Conservation (phyloP, 164 flowering plant genomes). For the Litsea cubeba region DNA sequence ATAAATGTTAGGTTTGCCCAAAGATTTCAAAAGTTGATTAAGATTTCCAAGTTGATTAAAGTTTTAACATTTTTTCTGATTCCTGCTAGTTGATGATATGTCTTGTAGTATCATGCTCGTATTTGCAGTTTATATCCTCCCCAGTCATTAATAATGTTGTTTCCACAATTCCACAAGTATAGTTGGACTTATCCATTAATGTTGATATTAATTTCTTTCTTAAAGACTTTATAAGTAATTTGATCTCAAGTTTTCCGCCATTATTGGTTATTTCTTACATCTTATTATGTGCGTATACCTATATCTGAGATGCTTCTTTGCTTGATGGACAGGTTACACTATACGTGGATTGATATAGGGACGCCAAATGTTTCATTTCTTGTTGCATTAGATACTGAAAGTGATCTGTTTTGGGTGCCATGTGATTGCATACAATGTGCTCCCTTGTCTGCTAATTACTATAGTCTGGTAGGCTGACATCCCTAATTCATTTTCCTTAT, state of each 20-base stretch:
- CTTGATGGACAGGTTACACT: slow-evolving; percentile 66
- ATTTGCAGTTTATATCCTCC: no score
- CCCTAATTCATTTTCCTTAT: not conserved
- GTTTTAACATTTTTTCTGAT: no score
- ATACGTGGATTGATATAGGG: slow-evolving; percentile 87
- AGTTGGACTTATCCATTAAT: no score
- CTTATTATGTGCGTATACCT: not conserved
- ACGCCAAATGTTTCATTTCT: slow-evolving; percentile 83
- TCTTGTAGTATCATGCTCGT: no score
- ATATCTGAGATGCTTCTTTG: not conserved
- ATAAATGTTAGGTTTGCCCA: no score
- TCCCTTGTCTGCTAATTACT: slow-evolving; percentile 60
- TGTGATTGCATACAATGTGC: slow-evolving; percentile 92
- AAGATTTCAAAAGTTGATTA: no score
- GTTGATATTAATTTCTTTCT: not conserved
- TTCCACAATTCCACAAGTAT: no score
- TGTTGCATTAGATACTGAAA: slow-evolving; percentile 93
- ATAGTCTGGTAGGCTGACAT: slow-evolving; percentile 53
- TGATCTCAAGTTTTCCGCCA: no score
- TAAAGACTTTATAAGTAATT: not conserved
- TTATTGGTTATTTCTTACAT: not conserved
- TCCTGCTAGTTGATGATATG: no score
- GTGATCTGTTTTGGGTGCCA: slow-evolving; percentile 94
- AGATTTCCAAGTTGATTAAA: no score
- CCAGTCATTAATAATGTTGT: no score